phyloP scores from a whole-genome alignment of 192 early-diverging fungal genomes.

The Coemansia biformis region DNA sequence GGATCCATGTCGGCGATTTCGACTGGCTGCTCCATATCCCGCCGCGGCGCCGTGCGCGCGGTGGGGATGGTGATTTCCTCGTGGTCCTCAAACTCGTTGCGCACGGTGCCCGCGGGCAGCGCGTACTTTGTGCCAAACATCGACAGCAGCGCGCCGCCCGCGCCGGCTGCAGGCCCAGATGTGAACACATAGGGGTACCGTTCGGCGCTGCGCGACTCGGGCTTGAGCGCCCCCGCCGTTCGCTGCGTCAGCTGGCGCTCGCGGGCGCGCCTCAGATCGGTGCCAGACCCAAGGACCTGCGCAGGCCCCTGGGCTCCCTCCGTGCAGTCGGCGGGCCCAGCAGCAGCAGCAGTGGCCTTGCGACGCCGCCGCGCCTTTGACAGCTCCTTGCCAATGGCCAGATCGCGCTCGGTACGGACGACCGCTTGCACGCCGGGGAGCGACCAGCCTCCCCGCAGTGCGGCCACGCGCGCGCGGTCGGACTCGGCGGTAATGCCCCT shows the following conservation, averaged over 20 bases:
- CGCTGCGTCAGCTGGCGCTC: slow-evolving; percentile 42
- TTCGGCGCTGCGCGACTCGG: slow-evolving; percentile 21
- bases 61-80: slow-evolving; percentile 91
- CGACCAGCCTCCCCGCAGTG: slow-evolving; percentile 3
- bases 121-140: slow-evolving; percentile 74
- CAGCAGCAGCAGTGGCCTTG: slow-evolving; percentile 7
- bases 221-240: slow-evolving; percentile 22
- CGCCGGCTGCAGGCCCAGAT: slow-evolving; percentile 27
- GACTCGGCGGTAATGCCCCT: slow-evolving; percentile 20
- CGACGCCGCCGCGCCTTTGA: slow-evolving; percentile 24
- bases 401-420: slow-evolving; percentile 24
- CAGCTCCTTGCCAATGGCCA: slow-evolving; percentile 31
- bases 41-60: slow-evolving; percentile 59
- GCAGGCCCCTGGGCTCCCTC: slow-evolving; percentile 23
- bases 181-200: slow-evolving; percentile 83
- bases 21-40: slow-evolving; percentile 61
- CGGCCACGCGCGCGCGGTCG: slow-evolving; percentile 20
- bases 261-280: slow-evolving; percentile 31
- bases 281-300: slow-evolving; percentile 31
- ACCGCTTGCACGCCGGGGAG: slow-evolving; percentile 28
- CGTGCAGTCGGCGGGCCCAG: neutral
- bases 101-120: slow-evolving; percentile 68
- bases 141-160: slow-evolving; percentile 65
- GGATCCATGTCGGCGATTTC: slow-evolving; percentile 67
- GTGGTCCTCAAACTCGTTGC: slow-evolving; percentile 72